Conservation (phyloP, 768 basidiomycete species). For the Candolleomyces aberdarensis region DNA sequence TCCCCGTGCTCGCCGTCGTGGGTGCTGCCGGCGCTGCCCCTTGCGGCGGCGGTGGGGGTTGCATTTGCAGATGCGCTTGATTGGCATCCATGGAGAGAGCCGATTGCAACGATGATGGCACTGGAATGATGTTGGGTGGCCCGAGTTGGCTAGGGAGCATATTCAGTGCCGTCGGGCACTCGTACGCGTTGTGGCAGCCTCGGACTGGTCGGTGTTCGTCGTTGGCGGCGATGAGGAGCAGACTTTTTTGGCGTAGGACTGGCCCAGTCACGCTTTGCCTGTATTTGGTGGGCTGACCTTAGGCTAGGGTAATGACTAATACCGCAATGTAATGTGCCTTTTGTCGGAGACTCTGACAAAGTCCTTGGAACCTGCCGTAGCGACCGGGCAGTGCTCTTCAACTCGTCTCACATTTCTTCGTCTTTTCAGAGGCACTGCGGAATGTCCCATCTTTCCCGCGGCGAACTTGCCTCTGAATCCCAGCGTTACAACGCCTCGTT, state of each 20-base stretch:
- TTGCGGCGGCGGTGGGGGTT: conserved; percentile 24
- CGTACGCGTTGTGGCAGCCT: neutral
- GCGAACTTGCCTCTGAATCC: conserved; percentile 16
- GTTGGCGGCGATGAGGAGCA: conserved; percentile 6
- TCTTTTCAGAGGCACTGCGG: conserved; percentile 7
- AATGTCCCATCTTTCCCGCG: conserved; percentile 19
- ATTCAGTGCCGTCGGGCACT: conserved; percentile 9
- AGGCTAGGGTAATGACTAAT: conserved; percentile 17
- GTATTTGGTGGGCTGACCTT: conserved; percentile 26
- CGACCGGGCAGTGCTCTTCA: neutral
- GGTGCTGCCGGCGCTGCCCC: conserved; percentile 18
- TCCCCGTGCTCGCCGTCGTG: conserved; percentile 29
- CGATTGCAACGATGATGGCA: conserved; percentile 54
- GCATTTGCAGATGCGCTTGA: conserved; percentile 49
- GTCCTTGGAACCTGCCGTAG: neutral
- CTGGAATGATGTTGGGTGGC: conserved; percentile 24
- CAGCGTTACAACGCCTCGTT: conserved; percentile 28
- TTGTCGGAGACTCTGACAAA: conserved; percentile 5
- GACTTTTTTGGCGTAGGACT: conserved; percentile 6
- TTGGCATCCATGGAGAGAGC: conserved; percentile 69
- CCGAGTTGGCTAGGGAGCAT: conserved; percentile 36
- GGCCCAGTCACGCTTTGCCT: conserved; percentile 24
- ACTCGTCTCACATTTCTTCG: neutral
- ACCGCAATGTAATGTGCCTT: neutral
- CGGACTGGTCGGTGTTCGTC: neutral